Base-by-base conservation (phyloP, 2,329 filamentous ascomycete species). In the Drechmeria coniospora region DNA sequence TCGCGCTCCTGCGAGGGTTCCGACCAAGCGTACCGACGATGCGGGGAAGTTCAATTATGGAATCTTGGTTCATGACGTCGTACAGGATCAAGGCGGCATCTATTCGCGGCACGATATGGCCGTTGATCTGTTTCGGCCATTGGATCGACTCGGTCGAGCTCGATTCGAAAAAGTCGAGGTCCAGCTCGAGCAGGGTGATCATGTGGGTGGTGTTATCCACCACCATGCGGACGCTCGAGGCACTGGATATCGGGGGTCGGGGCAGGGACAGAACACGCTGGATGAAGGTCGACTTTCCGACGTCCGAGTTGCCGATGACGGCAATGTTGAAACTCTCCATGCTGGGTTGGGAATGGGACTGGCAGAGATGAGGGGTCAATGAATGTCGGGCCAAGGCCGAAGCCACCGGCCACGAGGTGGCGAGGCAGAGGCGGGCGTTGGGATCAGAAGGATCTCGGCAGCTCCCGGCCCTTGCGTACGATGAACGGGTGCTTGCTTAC, bases 51-150 rank as follows among this genome's bases (percentile, higher is more conserved):
- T 79, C 71, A 33, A 67, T 65, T 41, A 92, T 71, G 47, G 76
- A 87, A 34, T 75, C 71, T 40, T 72, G 67, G 48, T 80, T 78
- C 51, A 74, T 80, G 24, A 92, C 79, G 63, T 94, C 82, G 61
- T 93, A 93, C 26, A 95, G 59, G 32, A 87, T 70, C 41, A 94
- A 57, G 25, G 80, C 83, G 13, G 80, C 87, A 44, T 95, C 81
- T 44, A 93, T 68, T 22, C 65, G 68, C 27, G 83, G 81, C 33
- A 81, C 64, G 35, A 75, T 68, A 36, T 74, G 64, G 33, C 81
- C 79, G 45, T 77, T 67, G 40, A 75, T 67, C 44, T 75, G 68
- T 40, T 70, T 73, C 9, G 72, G 73, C 73, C 73, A 77, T 47
- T 70, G 63, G 34, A 78, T 69, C 30, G 66, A 64, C 34, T 66